phyloP scores from a whole-genome alignment of 257 asterid genomes.

The Orobanche coerulescens region DNA sequence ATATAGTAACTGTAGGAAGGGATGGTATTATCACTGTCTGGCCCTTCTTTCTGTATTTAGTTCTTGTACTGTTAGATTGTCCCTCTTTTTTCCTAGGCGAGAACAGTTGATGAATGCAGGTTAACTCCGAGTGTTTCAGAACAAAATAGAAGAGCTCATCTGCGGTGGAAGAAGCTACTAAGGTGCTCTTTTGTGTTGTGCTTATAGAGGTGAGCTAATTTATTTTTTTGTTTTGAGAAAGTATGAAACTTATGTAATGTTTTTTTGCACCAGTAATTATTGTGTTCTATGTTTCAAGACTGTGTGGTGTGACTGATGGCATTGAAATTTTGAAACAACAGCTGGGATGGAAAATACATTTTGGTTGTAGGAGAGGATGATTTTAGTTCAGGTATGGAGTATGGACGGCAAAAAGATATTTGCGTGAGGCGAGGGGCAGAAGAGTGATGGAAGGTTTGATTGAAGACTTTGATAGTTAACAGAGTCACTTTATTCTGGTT shows the following conservation, averaged over 20 bases:
- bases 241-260: not conserved
- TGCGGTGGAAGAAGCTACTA: constrained; percentile 74
- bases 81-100: constrained; percentile 19
- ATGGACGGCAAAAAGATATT: constrained; percentile 72
- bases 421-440: constrained; percentile 83
- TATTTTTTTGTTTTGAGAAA: not conserved
- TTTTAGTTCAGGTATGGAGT: constrained; percentile 76
- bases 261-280: too few relatives aligned
- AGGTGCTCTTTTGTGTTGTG: too few relatives aligned
- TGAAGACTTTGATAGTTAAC: too few relatives aligned
- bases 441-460: too few relatives aligned
- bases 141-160: constrained; percentile 55
- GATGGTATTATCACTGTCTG: constrained; percentile 37
- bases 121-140: constrained; percentile 59
- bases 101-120: constrained; percentile 32
- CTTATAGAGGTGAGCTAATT: constrained; percentile 53
- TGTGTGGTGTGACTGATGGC: constrained; percentile 26
- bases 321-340: constrained; percentile 37
- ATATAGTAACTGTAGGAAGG: constrained; percentile 65
- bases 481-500: too few relatives aligned
- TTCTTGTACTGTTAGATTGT: too few relatives aligned
- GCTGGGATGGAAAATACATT: constrained; percentile 66
- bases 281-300: constrained; percentile 11
- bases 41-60: not conserved
- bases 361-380: constrained; percentile 80